Evolutionary conservation across 164 flowering plant species (phyloP).

Genomic region (Hamamelis virginiana): DNA sequence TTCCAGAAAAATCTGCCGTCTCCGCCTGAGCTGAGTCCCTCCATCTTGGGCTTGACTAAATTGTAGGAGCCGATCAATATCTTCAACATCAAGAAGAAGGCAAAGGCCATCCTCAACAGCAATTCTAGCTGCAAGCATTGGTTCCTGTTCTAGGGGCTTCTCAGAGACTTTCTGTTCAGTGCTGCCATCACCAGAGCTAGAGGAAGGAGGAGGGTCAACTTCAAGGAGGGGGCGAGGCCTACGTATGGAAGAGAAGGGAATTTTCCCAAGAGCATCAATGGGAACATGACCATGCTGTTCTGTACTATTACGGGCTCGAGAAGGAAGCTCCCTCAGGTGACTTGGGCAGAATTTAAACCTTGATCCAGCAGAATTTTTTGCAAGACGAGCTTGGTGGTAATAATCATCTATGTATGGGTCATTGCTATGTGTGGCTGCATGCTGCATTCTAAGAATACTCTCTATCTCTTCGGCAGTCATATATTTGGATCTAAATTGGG

Average conservation of each 20-base stretch:
- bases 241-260: conserved; percentile 72
- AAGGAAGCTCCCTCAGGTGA: conserved; percentile 65
- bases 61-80: conserved; percentile 80
- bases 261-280: conserved; percentile 76
- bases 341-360: conserved; percentile 74
- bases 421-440: conserved; percentile 80
- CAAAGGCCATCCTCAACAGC: conserved; percentile 81
- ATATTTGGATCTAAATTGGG: conserved; percentile 74
- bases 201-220: conserved; percentile 62
- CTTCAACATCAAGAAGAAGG: conserved; percentile 89
- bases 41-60: conserved; percentile 81
- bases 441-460: conserved; percentile 81
- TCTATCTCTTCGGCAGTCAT: conserved; percentile 96
- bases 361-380: conserved; percentile 68
- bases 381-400: conserved; percentile 87
- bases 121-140: conserved; percentile 93
- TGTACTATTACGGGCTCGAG: conserved; percentile 53
- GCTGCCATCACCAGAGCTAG: conserved; percentile 36
- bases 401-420: conserved; percentile 91
- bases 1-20: conserved; percentile 71
- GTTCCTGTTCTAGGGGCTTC: conserved; percentile 91
- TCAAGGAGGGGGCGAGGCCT: conserved; percentile 91
- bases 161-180: conserved; percentile 55
- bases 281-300: conserved; percentile 69
- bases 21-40: conserved; percentile 64